phyloP scores from a whole-genome alignment of 345 rosid species.

The Salix exigua region DNA sequence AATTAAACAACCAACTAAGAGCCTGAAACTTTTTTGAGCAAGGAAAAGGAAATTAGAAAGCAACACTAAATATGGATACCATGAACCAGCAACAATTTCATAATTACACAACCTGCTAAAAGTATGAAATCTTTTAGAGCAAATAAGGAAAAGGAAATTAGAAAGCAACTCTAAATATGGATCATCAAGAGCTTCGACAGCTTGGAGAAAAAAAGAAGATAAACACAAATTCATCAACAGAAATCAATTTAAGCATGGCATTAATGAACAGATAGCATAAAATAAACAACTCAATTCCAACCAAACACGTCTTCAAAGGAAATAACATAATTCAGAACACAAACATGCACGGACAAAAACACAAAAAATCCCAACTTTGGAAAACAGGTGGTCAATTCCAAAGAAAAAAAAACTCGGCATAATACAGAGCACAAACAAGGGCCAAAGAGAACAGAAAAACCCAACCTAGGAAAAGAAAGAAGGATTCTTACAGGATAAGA shows the following conservation, averaged over 20 bases:
- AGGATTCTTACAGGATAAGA: conserved; percentile 41
- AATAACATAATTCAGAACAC: neutral
- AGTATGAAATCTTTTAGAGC: neutral
- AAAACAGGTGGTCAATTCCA: neutral
- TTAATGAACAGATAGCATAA: neutral
- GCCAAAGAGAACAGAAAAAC: neutral
- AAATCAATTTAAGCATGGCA: neutral
- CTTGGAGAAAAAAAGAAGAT: neutral
- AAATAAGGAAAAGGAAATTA: neutral
- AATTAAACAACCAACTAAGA: neutral
- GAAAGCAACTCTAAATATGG: neutral
- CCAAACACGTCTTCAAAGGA: neutral
- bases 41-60: neutral
- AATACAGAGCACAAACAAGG: neutral
- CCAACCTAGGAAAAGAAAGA: neutral
- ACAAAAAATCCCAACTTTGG: neutral
- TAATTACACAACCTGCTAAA: neutral
- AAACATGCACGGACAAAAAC: neutral
- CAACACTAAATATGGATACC: neutral
- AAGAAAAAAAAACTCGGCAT: neutral
- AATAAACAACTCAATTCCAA: neutral
- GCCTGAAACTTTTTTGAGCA: neutral
- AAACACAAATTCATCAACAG: neutral
- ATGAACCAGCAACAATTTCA: neutral
- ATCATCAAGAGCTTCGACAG: neutral